Percentiles rank a stretch among this genome's conserved stretches.
phyloP scores from a whole-genome alignment of 2,329 filamentous ascomycete species.

The Diaporthe velutina region DNA sequence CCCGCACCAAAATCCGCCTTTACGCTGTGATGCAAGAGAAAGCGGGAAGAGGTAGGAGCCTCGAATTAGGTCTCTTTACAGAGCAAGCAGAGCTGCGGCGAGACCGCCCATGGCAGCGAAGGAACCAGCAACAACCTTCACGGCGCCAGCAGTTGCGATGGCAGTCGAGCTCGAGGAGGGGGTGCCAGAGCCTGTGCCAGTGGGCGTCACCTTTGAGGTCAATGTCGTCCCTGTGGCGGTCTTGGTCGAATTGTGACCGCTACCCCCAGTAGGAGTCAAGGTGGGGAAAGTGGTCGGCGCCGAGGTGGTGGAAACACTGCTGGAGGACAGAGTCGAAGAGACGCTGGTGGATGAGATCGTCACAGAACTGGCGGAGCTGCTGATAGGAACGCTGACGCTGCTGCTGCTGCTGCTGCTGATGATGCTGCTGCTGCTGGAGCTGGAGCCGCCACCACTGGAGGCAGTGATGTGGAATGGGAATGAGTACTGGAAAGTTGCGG shows the following conservation, averaged over 20 bases:
- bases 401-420: conserved; percentile 41
- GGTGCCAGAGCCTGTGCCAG: conserved; percentile 31
- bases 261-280: conserved; percentile 41
- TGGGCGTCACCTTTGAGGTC: conserved; percentile 36
- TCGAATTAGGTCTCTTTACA: conserved; percentile 52
- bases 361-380: conserved; percentile 45
- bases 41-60: background rate
- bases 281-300: conserved; percentile 45
- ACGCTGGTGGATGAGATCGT: conserved; percentile 39
- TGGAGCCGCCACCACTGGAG: conserved; percentile 40
- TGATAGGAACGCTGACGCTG: conserved; percentile 42
- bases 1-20: conserved; percentile 9
- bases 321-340: conserved; percentile 28
- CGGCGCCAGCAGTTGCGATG: conserved; percentile 43
- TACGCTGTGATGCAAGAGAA: background rate
- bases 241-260: conserved; percentile 41
- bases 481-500: conserved; percentile 70
- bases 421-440: conserved; percentile 41
- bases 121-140: conserved; percentile 52
- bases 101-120: conserved; percentile 56
- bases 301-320: conserved; percentile 43
- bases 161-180: conserved; percentile 25
- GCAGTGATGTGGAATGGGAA: conserved; percentile 69
- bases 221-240: conserved; percentile 40
- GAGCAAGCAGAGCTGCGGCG: conserved; percentile 56